phyloP scores from a whole-genome alignment of 805 yeast species.

The Ogataea trehaloabstinens region DNA sequence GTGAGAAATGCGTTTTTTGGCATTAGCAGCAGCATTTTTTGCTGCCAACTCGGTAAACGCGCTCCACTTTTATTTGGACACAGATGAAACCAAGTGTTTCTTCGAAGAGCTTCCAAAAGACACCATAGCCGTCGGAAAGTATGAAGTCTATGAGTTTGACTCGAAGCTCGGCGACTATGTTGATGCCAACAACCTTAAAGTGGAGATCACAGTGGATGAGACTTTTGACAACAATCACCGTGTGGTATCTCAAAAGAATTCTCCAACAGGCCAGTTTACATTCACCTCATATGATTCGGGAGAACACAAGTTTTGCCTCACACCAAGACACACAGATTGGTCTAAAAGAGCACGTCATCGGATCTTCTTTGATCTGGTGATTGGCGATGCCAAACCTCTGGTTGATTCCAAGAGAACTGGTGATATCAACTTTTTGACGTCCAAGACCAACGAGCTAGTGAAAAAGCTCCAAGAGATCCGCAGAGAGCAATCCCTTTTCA shows the following conservation, averaged over 20 bases:
- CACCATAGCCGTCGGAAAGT: slow-evolving; percentile 77
- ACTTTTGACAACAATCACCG: slow-evolving; percentile 76
- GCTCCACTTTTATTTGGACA: slow-evolving; percentile 75
- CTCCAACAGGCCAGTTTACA: slow-evolving; percentile 66
- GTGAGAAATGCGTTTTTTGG: slow-evolving; percentile 10
- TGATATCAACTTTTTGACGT: slow-evolving; percentile 54
- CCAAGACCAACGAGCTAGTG: slow-evolving; percentile 53
- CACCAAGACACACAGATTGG: slow-evolving; percentile 47
- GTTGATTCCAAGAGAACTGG: slow-evolving; percentile 67
- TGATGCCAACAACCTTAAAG: slow-evolving; percentile 53
- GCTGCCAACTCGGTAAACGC: slow-evolving; percentile 34
- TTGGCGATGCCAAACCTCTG: slow-evolving; percentile 60
- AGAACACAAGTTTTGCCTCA: slow-evolving; percentile 75
- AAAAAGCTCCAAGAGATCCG: slow-evolving; percentile 58
- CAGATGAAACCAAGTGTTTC: slow-evolving; percentile 79
- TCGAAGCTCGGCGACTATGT: slow-evolving; percentile 45
- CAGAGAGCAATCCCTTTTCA: slow-evolving; percentile 63
- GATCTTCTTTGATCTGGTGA: slow-evolving; percentile 65
- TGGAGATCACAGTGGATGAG: slow-evolving; percentile 72
- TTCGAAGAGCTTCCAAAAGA: slow-evolving; percentile 74
- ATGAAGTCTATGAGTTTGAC: slow-evolving; percentile 65
- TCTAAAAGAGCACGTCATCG: slow-evolving; percentile 54
- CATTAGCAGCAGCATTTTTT: slow-evolving; percentile 13
- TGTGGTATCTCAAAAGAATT: slow-evolving; percentile 67
- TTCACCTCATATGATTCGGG: slow-evolving; percentile 75